Evolutionary conservation across 2,329 filamentous ascomycete species (phyloP).

Genomic region (Colletotrichum plurivorum): DNA sequence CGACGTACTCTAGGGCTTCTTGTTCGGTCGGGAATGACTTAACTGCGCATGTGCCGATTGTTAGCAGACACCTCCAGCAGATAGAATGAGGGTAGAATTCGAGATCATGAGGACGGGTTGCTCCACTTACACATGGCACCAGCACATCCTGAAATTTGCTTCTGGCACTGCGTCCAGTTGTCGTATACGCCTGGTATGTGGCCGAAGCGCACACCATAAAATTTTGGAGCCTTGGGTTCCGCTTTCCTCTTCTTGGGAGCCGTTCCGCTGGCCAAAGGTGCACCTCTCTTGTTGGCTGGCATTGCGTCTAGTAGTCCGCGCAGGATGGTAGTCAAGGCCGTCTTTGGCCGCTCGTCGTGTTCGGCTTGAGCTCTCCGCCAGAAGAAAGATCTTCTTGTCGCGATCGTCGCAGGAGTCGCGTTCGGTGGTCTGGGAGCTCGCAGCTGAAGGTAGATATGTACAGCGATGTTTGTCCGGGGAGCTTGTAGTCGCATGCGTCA

Average conservation of each 20-base stretch:
- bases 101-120: too few relatives aligned
- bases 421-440: background rate
- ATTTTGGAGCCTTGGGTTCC: conserved; percentile 65
- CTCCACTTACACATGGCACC: conserved; percentile 76
- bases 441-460: background rate
- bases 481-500: conserved; percentile 33
- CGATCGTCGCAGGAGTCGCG: background rate
- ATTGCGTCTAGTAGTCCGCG: conserved; percentile 27
- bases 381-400: background rate
- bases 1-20: conserved; percentile 85
- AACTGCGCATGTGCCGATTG: conserved; percentile 63
- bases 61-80: conserved; percentile 1
- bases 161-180: conserved; percentile 72
- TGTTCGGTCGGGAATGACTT: conserved; percentile 82
- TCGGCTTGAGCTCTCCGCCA: background rate
- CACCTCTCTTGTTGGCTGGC: conserved; percentile 36
- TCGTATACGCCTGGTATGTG: conserved; percentile 68
- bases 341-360: background rate
- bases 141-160: conserved; percentile 71
- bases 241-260: conserved; percentile 63
- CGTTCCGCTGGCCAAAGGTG: conserved; percentile 16
- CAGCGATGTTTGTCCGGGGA: conserved; percentile 29
- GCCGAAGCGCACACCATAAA: conserved; percentile 73
- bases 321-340: conserved; percentile 11
- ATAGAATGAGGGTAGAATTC: background rate